Base-by-base conservation (phyloP, 371 early-diverging fungal species). In the Mucor irregularis region DNA sequence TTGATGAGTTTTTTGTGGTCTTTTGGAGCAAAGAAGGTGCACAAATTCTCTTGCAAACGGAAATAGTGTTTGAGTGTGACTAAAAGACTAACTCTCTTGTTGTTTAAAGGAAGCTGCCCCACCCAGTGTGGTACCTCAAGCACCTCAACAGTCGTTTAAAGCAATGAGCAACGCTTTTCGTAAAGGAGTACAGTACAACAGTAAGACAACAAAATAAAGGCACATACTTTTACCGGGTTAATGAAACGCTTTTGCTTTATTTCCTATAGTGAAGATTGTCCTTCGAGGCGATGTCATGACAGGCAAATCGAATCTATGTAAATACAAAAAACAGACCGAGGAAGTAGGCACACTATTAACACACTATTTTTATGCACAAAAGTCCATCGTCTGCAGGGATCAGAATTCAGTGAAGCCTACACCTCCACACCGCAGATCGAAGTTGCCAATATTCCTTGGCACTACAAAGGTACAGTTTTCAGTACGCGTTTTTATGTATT, bases 361-460 rank as follows among this genome's bases (percentile, higher is more conserved):
- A 16, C 24, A 25, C n/a, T 13, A n/a, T n/a, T n/a, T n/a, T n/a
- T n/a, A n/a, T n/a, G n/a, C n/a, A 24, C 11, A 29, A 11, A 61
- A 86, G 87, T 86, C 40, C 68, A 80, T 47, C 69, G 85, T 8
- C 61, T 87, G 14, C 87, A 87, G 49, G 87, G 87, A 8, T 50
- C 44, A 28, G 74, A 78, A 10, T 87, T 81, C 58, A 69, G 64
- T 19, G 66, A 62, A 21, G 58, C 69, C 0, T 87, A 87, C 56
- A 53, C 38, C 28, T 71, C 85, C 14, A 87, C 87, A 22, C 77
- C 80, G 5, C 78, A 87, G 60, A 87, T 87, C 47, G 78, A 87
- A 59, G 87, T 87, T 1, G 80, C 81, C 25, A 87, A 87, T 45
- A 83, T 87, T 17, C 85, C 82, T 24, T 87, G 87, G 87, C 78